These are phyloP conservation scores for Aphanomyces cochlioides DNA, from an alignment of 352 stramenopile genomes.

Conservation along the genomic window DNA sequence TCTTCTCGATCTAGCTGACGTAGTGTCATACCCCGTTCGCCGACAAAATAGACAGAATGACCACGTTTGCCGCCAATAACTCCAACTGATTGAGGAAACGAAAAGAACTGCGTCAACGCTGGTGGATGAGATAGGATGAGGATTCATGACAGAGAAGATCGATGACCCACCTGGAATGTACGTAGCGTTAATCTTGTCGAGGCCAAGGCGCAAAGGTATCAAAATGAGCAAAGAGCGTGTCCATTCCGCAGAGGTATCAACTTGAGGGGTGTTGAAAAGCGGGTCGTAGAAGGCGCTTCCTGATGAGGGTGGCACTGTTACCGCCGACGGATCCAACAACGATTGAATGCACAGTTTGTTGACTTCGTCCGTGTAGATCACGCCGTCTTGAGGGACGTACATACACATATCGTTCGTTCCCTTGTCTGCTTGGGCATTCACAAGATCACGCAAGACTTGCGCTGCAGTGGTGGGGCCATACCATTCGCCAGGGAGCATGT, in stretches of 20 bases:
- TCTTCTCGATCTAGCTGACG: too few relatives aligned
- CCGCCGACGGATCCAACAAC: constrained; percentile 21
- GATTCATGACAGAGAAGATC: too few relatives aligned
- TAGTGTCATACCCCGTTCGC: constrained; percentile 69
- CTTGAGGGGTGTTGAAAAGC: constrained; percentile 63
- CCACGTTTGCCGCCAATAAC: constrained; percentile 93
- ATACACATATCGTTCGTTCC: constrained; percentile 49
- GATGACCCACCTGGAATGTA: constrained; percentile 52
- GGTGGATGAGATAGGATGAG: too few relatives aligned
- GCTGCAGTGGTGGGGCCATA: constrained; percentile 88
- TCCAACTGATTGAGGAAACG: constrained; percentile 90
- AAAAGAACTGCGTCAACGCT: constrained; percentile 71
- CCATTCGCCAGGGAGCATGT: constrained; percentile 90
- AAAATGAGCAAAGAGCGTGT: constrained; percentile 87
- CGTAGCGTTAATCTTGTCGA: constrained; percentile 79
- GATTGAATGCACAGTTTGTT: constrained; percentile 66
- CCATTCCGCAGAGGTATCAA: constrained; percentile 59
- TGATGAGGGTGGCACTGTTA: constrained; percentile 17
- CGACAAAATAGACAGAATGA: constrained; percentile 95
- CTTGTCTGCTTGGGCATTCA: constrained; percentile 61
- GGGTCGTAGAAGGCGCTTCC: constrained; percentile 70
- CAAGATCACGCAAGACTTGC: constrained; percentile 83
- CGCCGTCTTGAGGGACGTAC: constrained; percentile 81
- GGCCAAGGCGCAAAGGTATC: constrained; percentile 88
- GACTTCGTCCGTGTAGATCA: constrained; percentile 78